Percentiles rank a stretch among this genome's conserved stretches.
Evolutionary conservation across 164 flowering plant genomes (phyloP).

Genomic region (Vitis riparia): DNA sequence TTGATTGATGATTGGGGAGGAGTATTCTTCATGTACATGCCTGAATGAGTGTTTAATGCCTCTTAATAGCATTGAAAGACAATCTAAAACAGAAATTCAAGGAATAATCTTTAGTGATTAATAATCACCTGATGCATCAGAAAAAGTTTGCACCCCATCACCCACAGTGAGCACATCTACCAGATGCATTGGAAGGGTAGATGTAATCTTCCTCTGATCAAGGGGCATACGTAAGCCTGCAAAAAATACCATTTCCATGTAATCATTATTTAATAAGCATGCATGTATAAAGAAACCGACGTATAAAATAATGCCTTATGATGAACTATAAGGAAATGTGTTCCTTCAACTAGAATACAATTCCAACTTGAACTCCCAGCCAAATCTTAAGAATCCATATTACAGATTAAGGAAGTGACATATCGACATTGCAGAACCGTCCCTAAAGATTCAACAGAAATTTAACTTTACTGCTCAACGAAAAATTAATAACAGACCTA

Average conservation of each 20-base stretch:
- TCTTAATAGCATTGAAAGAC: slow-evolving; percentile 1
- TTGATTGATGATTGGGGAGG: slow-evolving; percentile 58
- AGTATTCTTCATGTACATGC: slow-evolving; percentile 68
- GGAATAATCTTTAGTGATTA: not conserved
- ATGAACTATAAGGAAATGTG: not conserved
- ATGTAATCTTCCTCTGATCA: slow-evolving; percentile 78
- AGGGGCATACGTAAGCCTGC: slow-evolving; percentile 74
- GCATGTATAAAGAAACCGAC: not conserved
- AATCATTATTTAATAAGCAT: not conserved
- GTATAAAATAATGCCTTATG: not conserved
- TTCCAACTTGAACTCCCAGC: too few species aligned
- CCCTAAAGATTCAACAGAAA: too few species aligned
- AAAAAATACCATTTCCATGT: slow-evolving; percentile 4
- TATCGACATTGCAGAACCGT: too few species aligned
- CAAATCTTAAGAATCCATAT: too few species aligned
- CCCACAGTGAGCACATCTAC: slow-evolving; percentile 62
- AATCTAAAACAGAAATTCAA: slow-evolving; percentile 2
- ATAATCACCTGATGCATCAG: slow-evolving; percentile 73
- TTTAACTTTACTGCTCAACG: too few species aligned
- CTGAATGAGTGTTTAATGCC: slow-evolving; percentile 35
- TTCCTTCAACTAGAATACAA: not conserved
- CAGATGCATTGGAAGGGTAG: slow-evolving; percentile 83
- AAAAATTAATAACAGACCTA: too few species aligned
- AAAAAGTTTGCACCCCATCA: slow-evolving; percentile 56
- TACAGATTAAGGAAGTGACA: too few species aligned